Evolutionary conservation across 2,329 filamentous ascomycete genomes (phyloP), one percentile per base, ranked within the genome.

Genomic region (Coniochaeta prunicola): DNA sequence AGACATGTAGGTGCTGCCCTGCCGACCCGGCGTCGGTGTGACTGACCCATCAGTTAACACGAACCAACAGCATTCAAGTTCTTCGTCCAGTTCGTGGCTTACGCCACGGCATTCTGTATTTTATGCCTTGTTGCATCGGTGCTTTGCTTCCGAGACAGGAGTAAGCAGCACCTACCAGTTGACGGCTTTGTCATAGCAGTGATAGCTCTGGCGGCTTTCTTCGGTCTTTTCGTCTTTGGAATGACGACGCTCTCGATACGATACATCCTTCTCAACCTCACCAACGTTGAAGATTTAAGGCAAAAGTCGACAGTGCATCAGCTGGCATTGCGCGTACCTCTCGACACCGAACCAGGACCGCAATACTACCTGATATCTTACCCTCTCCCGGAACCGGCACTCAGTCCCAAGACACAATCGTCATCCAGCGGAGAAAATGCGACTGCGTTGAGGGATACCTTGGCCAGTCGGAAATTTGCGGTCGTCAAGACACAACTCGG

Each of bases 61-160:
- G 17, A 19, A 9, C 15, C 30, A 19, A 10, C 59, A 85, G 82
- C 88, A 2, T 92, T 93, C 76, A 97, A 97, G 67, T 97, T 91
- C 73, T 97, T 99, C 68, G 77, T 92, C 12, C 94, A 97, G 64
- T 96, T 97, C 68, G 85, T 86, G 17, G 80, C 84, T 48, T 96
- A 94, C 70, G 85, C 85, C 1, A 75, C 84, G 4, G 66, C 91
- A 4, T 90, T 87, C 65, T 91, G 87, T 64, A 71, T 77, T 2
- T 82, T 90, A 60, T 73, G 82, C 10, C 73, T 96, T 56, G 81
- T 85, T 24, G 78, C 87, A 0, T 76, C 85, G 61, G 86, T 84
- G 2, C 82, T 88, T 58, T 87, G 86, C 61, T 71, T 92, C 3
- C 80, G 77, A 2, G 79, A 85, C 57, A 42, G 65, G 1, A 55